Percentiles rank a stretch among this genome's conserved stretches.
phyloP scores from a whole-genome alignment of 257 asterid genomes.

The Rubia yunnanensis region DNA sequence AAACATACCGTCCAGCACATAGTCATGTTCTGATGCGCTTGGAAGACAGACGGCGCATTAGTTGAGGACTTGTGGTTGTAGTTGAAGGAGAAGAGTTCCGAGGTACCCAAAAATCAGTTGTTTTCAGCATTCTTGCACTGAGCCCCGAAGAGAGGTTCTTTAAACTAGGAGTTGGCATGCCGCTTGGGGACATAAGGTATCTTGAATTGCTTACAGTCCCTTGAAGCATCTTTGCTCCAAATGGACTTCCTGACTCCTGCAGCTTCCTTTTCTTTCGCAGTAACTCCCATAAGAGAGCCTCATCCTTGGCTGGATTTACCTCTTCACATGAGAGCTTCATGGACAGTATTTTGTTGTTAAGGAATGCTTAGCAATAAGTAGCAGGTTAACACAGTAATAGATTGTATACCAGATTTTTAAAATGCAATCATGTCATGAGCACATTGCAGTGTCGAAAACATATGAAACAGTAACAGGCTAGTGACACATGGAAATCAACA shows the following conservation, averaged over 20 bases:
- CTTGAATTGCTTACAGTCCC: constrained; percentile 27
- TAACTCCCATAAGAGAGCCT: constrained; percentile 44
- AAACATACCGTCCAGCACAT: not conserved
- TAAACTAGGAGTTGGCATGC: constrained; percentile 14
- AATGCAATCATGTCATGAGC: not conserved
- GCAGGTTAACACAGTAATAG: constrained; percentile 7
- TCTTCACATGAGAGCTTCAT: constrained; percentile 19
- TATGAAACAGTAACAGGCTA: not conserved
- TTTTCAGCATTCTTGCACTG: constrained; percentile 21
- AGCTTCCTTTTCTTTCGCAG: constrained; percentile 50
- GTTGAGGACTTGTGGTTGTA: constrained; percentile 8
- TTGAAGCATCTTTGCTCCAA: constrained; percentile 32
- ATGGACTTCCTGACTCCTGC: constrained; percentile 32
- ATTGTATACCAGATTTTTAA: not conserved
- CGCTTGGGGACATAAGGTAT: constrained; percentile 21
- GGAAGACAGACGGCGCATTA: not conserved
- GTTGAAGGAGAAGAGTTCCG: constrained; percentile 50
- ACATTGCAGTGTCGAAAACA: too few relatives aligned
- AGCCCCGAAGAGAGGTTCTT: constrained; percentile 18
- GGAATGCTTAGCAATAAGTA: not conserved
- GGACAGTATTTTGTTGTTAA: not conserved
- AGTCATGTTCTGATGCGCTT: constrained; percentile 7
- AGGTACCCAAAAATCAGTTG: constrained; percentile 22
- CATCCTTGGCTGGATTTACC: constrained; percentile 43
- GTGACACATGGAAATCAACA: not conserved